Evolutionary conservation across 1,139 yeast species (phyloP).

Genomic region (Lodderomyces margitis): DNA sequence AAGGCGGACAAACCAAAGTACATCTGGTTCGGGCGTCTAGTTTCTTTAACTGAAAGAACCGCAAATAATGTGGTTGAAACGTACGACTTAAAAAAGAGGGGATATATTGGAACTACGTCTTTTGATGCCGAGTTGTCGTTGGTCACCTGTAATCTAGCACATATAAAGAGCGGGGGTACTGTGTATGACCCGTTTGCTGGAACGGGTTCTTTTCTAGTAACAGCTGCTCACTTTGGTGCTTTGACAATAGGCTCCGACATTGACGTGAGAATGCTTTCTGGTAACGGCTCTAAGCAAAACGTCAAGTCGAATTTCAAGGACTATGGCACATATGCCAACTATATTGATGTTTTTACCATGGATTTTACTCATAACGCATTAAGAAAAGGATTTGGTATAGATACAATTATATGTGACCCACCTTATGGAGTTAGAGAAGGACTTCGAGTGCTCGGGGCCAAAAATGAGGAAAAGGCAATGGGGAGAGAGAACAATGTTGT

Average conservation of each 20-base stretch:
- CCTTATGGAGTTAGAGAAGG: conserved; percentile 99
- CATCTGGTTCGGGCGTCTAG: conserved; percentile 74
- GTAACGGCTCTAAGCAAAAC: conserved; percentile 54
- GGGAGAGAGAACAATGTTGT: conserved; percentile 72
- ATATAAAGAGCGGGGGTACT: conserved; percentile 60
- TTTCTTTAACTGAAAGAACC: conserved; percentile 61
- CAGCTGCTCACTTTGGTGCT: conserved; percentile 87
- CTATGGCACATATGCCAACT: conserved; percentile 57
- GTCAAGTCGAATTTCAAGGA: conserved; percentile 71
- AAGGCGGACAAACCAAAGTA: conserved; percentile 54
- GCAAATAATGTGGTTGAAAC: conserved; percentile 61
- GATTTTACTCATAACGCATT: conserved; percentile 92
- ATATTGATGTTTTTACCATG: conserved; percentile 81
- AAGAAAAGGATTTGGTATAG: conserved; percentile 59
- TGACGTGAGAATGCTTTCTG: conserved; percentile 79
- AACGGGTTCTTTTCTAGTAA: conserved; percentile 90
- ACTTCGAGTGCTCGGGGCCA: conserved; percentile 86
- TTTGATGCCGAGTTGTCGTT: conserved; percentile 88
- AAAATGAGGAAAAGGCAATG: conserved; percentile 50
- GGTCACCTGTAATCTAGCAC: conserved; percentile 84
- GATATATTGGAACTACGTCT: conserved; percentile 92
- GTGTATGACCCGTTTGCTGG: conserved; percentile 96
- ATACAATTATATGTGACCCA: conserved; percentile 91
- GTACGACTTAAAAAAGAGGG: conserved; percentile 79
- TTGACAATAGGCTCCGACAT: conserved; percentile 85